phyloP scores from a whole-genome alignment of 139 green algal species.

The Ettlia oleoabundans region DNA sequence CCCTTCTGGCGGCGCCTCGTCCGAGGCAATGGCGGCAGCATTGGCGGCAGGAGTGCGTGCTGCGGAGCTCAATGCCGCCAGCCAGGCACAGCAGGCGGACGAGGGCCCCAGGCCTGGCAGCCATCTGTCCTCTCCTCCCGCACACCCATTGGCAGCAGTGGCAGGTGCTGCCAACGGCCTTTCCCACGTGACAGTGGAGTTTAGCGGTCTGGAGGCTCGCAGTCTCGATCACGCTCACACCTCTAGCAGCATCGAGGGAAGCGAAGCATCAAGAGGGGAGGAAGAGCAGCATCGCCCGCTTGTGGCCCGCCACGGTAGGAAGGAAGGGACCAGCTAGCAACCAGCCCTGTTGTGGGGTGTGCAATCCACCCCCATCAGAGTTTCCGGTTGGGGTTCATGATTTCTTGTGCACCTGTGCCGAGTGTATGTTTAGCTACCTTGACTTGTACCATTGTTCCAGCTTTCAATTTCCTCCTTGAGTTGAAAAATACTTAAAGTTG shows the following conservation, averaged over 20 bases:
- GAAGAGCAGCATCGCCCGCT: not conserved
- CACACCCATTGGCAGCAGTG: too few relatives aligned
- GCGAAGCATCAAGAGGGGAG: not conserved
- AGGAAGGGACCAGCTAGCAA: not conserved
- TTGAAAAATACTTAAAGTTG: too few relatives aligned
- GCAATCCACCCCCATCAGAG: not conserved
- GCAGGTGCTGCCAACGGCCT: not conserved
- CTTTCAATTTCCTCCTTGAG: too few relatives aligned
- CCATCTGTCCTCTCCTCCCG: too few relatives aligned
- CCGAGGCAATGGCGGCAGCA: not conserved
- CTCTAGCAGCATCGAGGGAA: too few relatives aligned
- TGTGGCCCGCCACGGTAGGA: not conserved
- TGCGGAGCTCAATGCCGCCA: not conserved
- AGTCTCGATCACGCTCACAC: not conserved
- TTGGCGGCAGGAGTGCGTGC: slow-evolving; percentile 6
- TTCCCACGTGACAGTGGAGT: not conserved
- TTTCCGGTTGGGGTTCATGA: too few relatives aligned
- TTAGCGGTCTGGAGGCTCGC: not conserved
- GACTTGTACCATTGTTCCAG: too few relatives aligned
- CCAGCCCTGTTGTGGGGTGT: not conserved
- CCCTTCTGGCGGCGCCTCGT: not conserved
- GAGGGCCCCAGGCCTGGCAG: too few relatives aligned
- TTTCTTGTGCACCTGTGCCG: too few relatives aligned
- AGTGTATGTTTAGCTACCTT: too few relatives aligned
- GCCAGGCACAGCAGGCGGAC: not conserved